These are phyloP conservation scores for Trametes coccinea DNA, from an alignment of 768 basidiomycete genomes.

Conservation along the genomic window DNA sequence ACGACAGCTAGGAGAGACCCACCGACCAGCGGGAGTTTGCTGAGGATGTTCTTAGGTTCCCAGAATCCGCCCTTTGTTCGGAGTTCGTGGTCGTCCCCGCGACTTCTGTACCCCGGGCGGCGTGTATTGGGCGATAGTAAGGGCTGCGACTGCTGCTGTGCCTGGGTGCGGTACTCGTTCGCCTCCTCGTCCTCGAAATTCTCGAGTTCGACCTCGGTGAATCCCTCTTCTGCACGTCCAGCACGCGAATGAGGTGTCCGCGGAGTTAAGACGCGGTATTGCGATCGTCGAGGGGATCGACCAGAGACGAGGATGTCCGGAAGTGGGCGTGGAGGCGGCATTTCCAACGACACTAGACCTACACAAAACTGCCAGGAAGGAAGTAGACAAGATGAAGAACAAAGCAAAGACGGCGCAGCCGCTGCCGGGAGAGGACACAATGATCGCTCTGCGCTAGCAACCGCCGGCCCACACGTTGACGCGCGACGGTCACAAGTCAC, in stretches of 20 bases:
- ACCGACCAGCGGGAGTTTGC: conserved; percentile 41
- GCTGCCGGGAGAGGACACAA: not conserved
- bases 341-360: not conserved
- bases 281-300: conserved; percentile 14
- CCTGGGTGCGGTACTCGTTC: conserved; percentile 24
- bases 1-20: conserved; percentile 47
- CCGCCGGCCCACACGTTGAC: not conserved
- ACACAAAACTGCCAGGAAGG: not conserved
- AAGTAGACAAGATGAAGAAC: not conserved
- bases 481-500: conserved; percentile 2
- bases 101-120: conserved; percentile 46
- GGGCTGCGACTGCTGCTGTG: conserved; percentile 42
- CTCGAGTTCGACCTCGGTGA: conserved; percentile 49
- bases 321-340: conserved; percentile 15
- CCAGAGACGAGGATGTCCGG: conserved; percentile 27
- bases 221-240: conserved; percentile 56
- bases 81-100: conserved; percentile 41
- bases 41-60: conserved; percentile 16
- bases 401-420: not conserved
- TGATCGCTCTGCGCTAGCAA: not conserved
- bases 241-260: conserved; percentile 65
- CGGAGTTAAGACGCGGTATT: conserved; percentile 43
- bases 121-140: conserved; percentile 46
- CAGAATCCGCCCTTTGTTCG: conserved; percentile 8
- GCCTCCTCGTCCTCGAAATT: conserved; percentile 38